A percentile compares a stretch with the other conserved stretches of the same genome.
These are phyloP conservation scores for Pseudopediastrum boryanum DNA, from an alignment of 139 green algal genomes.

Conservation along the genomic window DNA sequence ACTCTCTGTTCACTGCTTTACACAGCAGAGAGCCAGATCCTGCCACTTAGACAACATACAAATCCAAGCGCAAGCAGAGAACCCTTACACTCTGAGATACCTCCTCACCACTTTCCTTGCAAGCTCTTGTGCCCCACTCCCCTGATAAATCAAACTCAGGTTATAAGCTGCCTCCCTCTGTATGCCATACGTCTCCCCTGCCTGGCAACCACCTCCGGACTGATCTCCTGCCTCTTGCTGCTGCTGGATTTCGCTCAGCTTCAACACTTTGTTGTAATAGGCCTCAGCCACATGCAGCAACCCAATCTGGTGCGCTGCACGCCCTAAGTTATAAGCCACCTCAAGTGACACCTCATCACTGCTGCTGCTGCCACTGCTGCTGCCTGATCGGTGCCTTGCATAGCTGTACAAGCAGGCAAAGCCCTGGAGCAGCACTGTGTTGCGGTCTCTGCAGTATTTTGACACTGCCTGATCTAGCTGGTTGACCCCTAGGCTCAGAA, in stretches of 20 bases:
- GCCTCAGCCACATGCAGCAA: constrained; percentile 76
- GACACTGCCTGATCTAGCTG: constrained; percentile 54
- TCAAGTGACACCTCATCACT: too few relatives aligned
- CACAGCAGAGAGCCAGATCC: too few relatives aligned
- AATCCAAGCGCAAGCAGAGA: too few relatives aligned
- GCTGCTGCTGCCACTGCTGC: not conserved
- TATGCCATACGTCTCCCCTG: constrained; percentile 32
- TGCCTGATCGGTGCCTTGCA: too few relatives aligned
- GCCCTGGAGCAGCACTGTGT: too few relatives aligned
- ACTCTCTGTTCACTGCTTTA: too few relatives aligned
- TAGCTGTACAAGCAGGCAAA: too few relatives aligned
- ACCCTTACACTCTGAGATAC: constrained; percentile 63
- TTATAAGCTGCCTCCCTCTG: constrained; percentile 82
- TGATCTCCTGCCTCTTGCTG: too few relatives aligned
- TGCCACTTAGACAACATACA: too few relatives aligned
- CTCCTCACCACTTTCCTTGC: constrained; percentile 66
- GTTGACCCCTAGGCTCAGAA: constrained; percentile 63
- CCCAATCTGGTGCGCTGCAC: constrained; percentile 80
- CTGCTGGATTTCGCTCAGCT: constrained; percentile 6
- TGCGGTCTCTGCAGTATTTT: constrained; percentile 4
- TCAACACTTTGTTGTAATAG: constrained; percentile 35
- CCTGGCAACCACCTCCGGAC: not conserved
- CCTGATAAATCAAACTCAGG: constrained; percentile 73
- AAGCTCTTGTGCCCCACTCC: constrained; percentile 66
- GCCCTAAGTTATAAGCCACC: constrained; percentile 81